Evolutionary conservation across 257 asterid species (phyloP), one percentile per base, ranked within the genome.

Genomic region (Rauvolfia tetraphylla): DNA sequence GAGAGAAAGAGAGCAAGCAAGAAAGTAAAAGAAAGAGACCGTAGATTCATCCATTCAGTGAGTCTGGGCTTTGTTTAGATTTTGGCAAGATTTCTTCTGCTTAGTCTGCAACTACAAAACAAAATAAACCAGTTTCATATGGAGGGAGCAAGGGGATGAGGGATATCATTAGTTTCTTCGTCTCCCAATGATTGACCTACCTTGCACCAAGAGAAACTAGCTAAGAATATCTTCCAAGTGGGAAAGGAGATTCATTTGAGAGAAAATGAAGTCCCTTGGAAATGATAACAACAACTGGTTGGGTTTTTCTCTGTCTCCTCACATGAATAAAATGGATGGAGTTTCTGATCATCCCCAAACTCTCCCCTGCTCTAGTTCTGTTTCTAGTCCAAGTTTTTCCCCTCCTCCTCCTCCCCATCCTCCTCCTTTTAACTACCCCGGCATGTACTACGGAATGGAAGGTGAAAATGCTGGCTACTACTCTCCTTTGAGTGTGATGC

Each of bases 271-370:
- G 86, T 76, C 89, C 68, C 85, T 88, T 83, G 77, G 90, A 68
- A 83, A 86, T 84, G 92, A 89, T 53, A 84, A 17, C 72, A 82
- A 51, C 65, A 89, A 88, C 85, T 92, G 97, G 97, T 82, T 91
- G 44, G 97, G 96, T 3, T 95, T 95, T 86, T 89, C 98, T 76
- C 92, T 92, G 71, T 91, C 96, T 44, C 85, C 91, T 76, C 85
- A 88, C 4, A 79, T 83, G 74, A 84, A 79, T 83, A 79, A 63
- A 71, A 89, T 89, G 96, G 97, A 88, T 56, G 84, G 68, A 36
- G 85, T 86, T 73, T 63, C 85, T 71, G 75, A 73, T 7, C 80
- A 74, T 57, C 85, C 86, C 38, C 80, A 79, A 29, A 27, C 78
- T 59, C 87, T 84, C 10, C 85, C 89, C 72, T 79, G 80, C 51